These are phyloP conservation scores for Paecilomyces fulvus DNA, from an alignment of 2,329 filamentous ascomycete genomes.

Conservation along the genomic window DNA sequence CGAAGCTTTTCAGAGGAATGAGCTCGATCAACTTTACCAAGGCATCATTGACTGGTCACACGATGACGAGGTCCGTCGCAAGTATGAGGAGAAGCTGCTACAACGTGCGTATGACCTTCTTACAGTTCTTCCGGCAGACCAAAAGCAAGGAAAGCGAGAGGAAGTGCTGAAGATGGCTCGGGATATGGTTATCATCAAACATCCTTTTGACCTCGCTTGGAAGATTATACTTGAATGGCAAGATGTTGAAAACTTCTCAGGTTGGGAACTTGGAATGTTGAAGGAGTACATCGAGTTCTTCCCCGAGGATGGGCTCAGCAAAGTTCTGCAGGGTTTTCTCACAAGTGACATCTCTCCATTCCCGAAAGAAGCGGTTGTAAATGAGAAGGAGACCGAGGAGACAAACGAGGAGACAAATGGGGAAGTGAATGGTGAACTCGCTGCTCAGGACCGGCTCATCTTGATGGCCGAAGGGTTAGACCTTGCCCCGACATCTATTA, in stretches of 20 bases:
- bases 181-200: constrained; percentile 94
- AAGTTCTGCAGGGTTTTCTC: constrained; percentile 73
- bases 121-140: constrained; percentile 55
- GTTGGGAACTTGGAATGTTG: constrained; percentile 71
- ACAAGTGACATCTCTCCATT: constrained; percentile 80
- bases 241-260: constrained; percentile 63
- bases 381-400: constrained; percentile 46
- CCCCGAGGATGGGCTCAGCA: constrained; percentile 71
- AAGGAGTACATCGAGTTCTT: constrained; percentile 77
- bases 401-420: constrained; percentile 22
- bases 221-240: constrained; percentile 84
- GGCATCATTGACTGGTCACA: constrained; percentile 82
- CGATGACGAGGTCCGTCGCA: constrained; percentile 75
- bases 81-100: constrained; percentile 84
- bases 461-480: constrained; percentile 70
- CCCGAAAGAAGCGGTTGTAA: constrained; percentile 40
- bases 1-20: constrained; percentile 69
- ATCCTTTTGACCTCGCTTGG: constrained; percentile 85
- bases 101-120: constrained; percentile 73
- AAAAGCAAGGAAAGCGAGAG: constrained; percentile 62
- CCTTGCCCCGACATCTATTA: constrained; percentile 56
- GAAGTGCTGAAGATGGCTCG: constrained; percentile 69
- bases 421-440: constrained; percentile 40
- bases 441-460: constrained; percentile 68
- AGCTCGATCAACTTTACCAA: constrained; percentile 71